A percentile compares a stretch with the other conserved stretches of the same genome.
These are phyloP conservation scores for Hypoxylon sp. DNA, from an alignment of 2,329 filamentous ascomycete species.

Conservation along the genomic window DNA sequence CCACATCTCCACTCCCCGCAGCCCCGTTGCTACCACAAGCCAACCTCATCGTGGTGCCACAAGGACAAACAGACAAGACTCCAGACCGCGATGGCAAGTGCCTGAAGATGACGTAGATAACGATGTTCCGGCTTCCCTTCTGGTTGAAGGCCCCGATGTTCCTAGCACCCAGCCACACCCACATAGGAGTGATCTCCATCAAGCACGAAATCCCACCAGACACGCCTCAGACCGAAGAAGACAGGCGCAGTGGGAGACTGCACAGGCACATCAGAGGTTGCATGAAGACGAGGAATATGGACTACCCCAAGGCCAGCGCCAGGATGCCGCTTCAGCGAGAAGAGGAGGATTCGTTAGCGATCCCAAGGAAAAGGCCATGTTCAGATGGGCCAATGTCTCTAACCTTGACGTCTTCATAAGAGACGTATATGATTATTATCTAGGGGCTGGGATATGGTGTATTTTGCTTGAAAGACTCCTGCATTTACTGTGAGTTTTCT, in stretches of 20 bases:
- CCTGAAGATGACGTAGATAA: conserved; percentile 56
- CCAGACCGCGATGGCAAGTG: conserved; percentile 43
- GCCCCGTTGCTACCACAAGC: conserved; percentile 40
- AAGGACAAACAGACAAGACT: conserved; percentile 26
- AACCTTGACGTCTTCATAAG: conserved; percentile 89
- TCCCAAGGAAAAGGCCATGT: conserved; percentile 80
- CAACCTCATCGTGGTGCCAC: conserved; percentile 23
- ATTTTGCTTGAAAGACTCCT: conserved; percentile 77
- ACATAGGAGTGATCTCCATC: conserved; percentile 36
- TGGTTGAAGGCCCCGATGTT: conserved; percentile 60
- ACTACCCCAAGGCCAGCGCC: conserved; percentile 23
- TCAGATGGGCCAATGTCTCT: conserved; percentile 90
- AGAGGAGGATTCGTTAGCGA: conserved; percentile 41
- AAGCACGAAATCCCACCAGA: conserved; percentile 44
- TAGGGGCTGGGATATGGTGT: conserved; percentile 84
- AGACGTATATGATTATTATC: conserved; percentile 86
- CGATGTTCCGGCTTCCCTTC: conserved; percentile 69
- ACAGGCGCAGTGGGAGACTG: conserved; percentile 63
- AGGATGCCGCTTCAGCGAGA: conserved; percentile 33
- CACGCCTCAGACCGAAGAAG: conserved; percentile 55
- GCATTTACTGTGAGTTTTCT: conserved; percentile 71
- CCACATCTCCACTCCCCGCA: conserved; percentile 52
- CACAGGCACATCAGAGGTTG: conserved; percentile 61
- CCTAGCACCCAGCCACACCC: conserved; percentile 39
- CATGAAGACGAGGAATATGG: conserved; percentile 51